A percentile compares a stretch with the other conserved stretches of the same genome.
Evolutionary conservation across 345 rosid genomes (phyloP).

Genomic region (Hibiscus syriacus): DNA sequence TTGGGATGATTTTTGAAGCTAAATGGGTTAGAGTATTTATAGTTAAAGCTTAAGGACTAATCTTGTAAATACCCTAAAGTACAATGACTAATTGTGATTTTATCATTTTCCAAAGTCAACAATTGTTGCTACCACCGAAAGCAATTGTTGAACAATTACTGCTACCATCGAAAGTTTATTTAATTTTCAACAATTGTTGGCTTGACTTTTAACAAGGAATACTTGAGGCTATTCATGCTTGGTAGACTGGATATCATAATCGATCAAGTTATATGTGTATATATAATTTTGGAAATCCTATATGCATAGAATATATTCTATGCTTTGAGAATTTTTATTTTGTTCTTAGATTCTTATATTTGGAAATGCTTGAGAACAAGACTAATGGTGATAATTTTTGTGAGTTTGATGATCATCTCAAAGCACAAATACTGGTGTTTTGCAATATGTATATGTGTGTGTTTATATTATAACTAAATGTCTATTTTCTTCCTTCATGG

Average conservation of each 20-base stretch:
- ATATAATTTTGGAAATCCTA: too few species aligned
- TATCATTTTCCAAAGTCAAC: too few species aligned
- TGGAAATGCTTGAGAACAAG: background rate
- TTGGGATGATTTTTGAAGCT: too few species aligned
- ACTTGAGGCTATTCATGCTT: background rate
- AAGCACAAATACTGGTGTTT: background rate
- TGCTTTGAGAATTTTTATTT: background rate
- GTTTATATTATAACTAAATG: background rate
- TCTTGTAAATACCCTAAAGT: too few species aligned
- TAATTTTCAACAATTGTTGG: too few species aligned
- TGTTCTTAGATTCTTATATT: background rate
- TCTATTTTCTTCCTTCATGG: background rate
- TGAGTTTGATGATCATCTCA: background rate
- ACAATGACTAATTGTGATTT: too few species aligned
- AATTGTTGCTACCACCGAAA: too few species aligned
- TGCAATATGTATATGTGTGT: background rate
- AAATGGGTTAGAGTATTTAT: too few species aligned
- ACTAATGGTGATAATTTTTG: background rate
- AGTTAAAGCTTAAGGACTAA: too few species aligned
- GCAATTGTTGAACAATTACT: too few species aligned
- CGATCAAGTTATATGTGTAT: background rate
- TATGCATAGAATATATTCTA: background rate
- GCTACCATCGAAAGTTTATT: too few species aligned
- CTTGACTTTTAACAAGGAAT: too few species aligned
- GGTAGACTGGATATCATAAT: background rate